Evolutionary conservation across 768 basidiomycete genomes (phyloP), one percentile per base, ranked within the genome.

Genomic region (Coprinopsis strossmayeri): DNA sequence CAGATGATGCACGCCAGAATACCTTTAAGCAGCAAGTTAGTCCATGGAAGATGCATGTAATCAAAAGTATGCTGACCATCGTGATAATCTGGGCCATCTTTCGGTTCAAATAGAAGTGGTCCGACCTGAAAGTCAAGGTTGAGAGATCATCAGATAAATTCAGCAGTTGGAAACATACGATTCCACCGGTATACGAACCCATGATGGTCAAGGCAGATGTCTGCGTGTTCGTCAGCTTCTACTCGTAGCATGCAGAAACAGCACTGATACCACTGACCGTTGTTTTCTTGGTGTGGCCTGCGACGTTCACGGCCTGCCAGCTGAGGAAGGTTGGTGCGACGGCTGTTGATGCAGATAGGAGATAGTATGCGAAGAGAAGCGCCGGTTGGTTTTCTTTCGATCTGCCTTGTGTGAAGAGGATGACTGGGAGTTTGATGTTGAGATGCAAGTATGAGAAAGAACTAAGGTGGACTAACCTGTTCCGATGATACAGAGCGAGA

Each of bases 301-400:
- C 66, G 5, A 65, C 64, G 46, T 68, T 68, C 1, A 65, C 59
- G 13, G 64, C 59, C 40, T 66, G 63, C 66, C 66, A 68, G 42
- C 63, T 64, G 15, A 64, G 50, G 27, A 68, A 53, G 11, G 56
- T 55, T 0, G 67, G 63, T 1, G 49, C 48, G 17, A 59, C 49
- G 17, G 61, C 55, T 13, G 48, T 55, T 10, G 56, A 53, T 9
- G 56, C 35, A 7, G 64, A 53, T 2, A 64, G 46, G n/a, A 62
- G 48, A 41, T 68, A 66, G 51, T 65, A 68, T 0, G 64, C 62
- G 12, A 59, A 53, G 3, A 68, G 54, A 4, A 68, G 51, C 3
- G 59, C 40, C 15, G 62, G 56, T 24, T 60, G 59, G 37, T 65
- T 60, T 45, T 56, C 42, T 10, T 57, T 49, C 25, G 52, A 44